Evolutionary conservation across 495 filamentous ascomycete species (phyloP).

Genomic region (Talaromyces stipitatus): DNA sequence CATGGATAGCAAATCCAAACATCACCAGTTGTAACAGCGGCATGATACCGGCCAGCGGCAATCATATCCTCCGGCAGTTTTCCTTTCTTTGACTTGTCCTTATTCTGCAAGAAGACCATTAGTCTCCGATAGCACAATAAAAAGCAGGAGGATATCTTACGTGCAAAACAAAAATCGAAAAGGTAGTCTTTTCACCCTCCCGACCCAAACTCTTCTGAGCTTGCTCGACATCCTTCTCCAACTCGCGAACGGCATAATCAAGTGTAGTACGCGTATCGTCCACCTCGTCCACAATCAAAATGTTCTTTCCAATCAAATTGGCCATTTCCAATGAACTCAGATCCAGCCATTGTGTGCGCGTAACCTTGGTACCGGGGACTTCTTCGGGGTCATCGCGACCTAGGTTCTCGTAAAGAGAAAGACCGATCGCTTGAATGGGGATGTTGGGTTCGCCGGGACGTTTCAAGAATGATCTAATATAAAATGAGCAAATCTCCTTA

Average conservation of each 20-base stretch:
- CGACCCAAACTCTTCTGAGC: conserved; percentile 65
- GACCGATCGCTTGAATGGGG: conserved; percentile 97
- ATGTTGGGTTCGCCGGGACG: conserved; percentile 83
- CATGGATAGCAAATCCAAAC: conserved; percentile 99
- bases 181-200: conserved; percentile 67
- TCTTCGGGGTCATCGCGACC: conserved; percentile 56
- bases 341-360: conserved; percentile 97
- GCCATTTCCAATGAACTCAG: conserved; percentile 80
- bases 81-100: conserved; percentile 94
- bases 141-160: conserved; percentile 43
- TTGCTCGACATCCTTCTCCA: conserved; percentile 90
- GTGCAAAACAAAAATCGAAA: conserved; percentile 91
- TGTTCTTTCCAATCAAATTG: conserved; percentile 91
- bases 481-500: too few species aligned
- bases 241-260: conserved; percentile 91
- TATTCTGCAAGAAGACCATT: conserved; percentile 54
- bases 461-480: conserved; percentile 80
- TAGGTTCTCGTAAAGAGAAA: conserved; percentile 91
- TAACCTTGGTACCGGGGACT: conserved; percentile 83
- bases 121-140: neutral
- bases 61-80: conserved; percentile 74
- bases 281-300: conserved; percentile 97
- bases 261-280: conserved; percentile 96
- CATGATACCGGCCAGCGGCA: conserved; percentile 66
- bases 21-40: conserved; percentile 80